Conservation (phyloP, 805 yeast species). For the Saccharomycopsis fodiens region DNA sequence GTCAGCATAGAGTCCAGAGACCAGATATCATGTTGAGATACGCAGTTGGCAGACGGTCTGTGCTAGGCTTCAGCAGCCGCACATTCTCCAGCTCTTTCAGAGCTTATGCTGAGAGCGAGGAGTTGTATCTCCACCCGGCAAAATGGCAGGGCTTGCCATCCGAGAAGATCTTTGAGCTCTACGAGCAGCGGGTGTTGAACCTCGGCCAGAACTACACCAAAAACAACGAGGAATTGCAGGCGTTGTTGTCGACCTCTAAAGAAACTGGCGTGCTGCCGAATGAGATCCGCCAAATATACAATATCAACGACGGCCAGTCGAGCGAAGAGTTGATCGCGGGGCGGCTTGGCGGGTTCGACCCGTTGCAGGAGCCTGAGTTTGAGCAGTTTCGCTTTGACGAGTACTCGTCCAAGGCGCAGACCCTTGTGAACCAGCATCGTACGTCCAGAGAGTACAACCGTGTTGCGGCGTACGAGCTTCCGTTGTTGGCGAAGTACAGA, state of each 20-base stretch:
- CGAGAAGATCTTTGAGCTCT: constrained; percentile 52
- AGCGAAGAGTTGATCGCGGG: constrained; percentile 30
- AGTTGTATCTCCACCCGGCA: constrained; percentile 51
- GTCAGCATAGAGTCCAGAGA: no score
- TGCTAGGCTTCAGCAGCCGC: not conserved
- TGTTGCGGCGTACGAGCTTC: constrained; percentile 88
- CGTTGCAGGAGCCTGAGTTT: constrained; percentile 31
- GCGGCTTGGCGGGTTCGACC: constrained; percentile 28
- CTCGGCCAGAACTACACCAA: constrained; percentile 45
- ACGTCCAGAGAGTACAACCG: constrained; percentile 70
- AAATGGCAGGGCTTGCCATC: constrained; percentile 67
- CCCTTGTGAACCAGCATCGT: constrained; percentile 62
- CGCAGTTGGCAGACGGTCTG: not conserved
- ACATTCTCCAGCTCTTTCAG: not conserved
- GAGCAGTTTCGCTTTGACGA: constrained; percentile 54
- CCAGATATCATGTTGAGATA: not conserved
- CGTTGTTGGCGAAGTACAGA: constrained; percentile 69
- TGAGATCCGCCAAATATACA: constrained; percentile 15
- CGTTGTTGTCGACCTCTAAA: constrained; percentile 42
- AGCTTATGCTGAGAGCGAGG: not conserved
- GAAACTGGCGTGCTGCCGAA: constrained; percentile 33
- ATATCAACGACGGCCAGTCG: constrained; percentile 28
- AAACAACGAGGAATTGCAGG: constrained; percentile 46
- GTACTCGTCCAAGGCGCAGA: constrained; percentile 63
- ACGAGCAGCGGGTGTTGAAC: constrained; percentile 47